Base-by-base conservation (phyloP, 148 eudicot species). In the Camellia lanceoleosa region DNA sequence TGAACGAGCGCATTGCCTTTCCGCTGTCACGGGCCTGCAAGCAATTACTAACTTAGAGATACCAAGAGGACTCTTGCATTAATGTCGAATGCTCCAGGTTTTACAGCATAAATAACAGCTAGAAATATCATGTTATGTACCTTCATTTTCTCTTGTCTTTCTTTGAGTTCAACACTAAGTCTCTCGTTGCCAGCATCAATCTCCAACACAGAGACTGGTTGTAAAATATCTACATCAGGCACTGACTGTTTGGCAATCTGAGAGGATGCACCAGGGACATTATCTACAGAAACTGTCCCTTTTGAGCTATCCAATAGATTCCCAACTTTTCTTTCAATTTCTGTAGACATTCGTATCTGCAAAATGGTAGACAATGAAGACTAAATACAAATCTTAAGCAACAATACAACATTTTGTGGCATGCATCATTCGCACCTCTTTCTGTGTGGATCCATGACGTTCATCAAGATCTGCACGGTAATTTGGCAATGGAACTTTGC, bases 391-490 rank as follows among this genome's bases (percentile, higher is more conserved):
- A 19, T 63, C 14, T 42, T 72, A 59, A 68, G 56, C 38, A 58
- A 43, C 42, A 44, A 64, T 73, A 70, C 23, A 77, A 67, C 15
- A 7, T 43, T 62, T 71, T 43, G 42, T 58, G 65, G 43, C 59
- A 78, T 54, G 30, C 7, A 42, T 74, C 64, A 78, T 43, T 41
- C 43, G 44, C 87, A 95, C 99, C 99, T 95, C 99, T 79, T 87
- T 95, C 71, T 89, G 91, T 7, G 99, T 86, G 62, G 97, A 90
- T 43, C 99, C 99, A 87, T 95, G 99, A 47, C 82, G 97, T 51
- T 95, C 97, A 86, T 95, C 99, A 76, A 95, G 90, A 88, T 95
- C 99, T 23, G 97, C 97, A 62, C 97, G 94, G 80, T 95, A 95
- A 81, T 91, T 79, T 70, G 99, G 97, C 82, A 95, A 81, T 78